Evolutionary conservation across 192 early-diverging fungal genomes (phyloP).

Genomic region (Coemansia pectinata): DNA sequence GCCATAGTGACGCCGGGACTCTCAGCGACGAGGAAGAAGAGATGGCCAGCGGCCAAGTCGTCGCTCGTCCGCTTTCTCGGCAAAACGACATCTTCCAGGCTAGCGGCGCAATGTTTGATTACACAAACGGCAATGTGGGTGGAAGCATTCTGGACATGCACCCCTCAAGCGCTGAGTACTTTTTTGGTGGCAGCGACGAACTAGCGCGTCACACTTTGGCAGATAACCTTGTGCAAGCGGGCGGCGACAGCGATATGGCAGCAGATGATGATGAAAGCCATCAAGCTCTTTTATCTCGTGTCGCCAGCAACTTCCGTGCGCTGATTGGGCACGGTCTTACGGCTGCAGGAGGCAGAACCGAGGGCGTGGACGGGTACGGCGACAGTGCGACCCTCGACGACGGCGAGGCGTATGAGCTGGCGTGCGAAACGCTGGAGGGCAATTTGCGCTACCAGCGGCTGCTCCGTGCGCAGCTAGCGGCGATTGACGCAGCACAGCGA

Average conservation of each 20-base stretch:
- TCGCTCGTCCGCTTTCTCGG: neutral
- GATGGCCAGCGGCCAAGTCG: constrained; percentile 5
- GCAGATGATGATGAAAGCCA: neutral
- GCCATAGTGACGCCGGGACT: constrained; percentile 2
- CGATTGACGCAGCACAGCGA: constrained; percentile 51
- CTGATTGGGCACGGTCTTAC: constrained; percentile 43
- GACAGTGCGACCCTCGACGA: constrained; percentile 25
- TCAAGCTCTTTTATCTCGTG: constrained; percentile 42
- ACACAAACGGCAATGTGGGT: neutral
- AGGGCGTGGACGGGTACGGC: constrained; percentile 10
- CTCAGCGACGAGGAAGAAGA: constrained; percentile 9
- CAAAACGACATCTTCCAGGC: neutral
- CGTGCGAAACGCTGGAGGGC: constrained; percentile 50
- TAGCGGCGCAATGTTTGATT: neutral
- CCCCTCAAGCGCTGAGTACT: neutral
- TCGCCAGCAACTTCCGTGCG: constrained; percentile 48
- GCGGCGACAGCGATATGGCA: constrained; percentile 1
- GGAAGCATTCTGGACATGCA: constrained; percentile 13
- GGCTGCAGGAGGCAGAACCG: neutral
- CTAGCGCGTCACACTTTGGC: constrained; percentile 8
- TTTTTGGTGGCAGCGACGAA: neutral
- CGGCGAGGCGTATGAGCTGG: constrained; percentile 39
- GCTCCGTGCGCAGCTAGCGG: constrained; percentile 45
- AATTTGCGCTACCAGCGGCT: constrained; percentile 54
- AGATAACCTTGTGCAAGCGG: neutral